phyloP scores from a whole-genome alignment of 805 yeast species.

The Yarrowia divulgata region DNA sequence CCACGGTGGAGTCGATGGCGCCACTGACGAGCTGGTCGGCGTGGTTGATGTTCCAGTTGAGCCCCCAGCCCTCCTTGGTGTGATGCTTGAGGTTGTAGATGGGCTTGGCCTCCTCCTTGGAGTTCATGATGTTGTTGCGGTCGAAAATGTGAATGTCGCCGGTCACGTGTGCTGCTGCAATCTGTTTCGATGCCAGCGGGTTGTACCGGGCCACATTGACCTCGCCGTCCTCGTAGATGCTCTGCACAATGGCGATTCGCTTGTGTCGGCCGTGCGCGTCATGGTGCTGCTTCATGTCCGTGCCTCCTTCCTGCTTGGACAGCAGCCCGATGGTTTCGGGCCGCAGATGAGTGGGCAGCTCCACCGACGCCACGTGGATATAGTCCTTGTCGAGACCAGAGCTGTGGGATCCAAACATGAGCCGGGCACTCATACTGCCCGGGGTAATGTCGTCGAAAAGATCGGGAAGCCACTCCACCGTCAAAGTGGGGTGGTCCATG shows the following conservation, averaged over 20 bases:
- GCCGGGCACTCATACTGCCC: slow-evolving; percentile 50
- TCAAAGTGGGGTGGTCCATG: slow-evolving; percentile 69
- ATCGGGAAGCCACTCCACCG: slow-evolving; percentile 71
- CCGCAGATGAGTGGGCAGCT: slow-evolving; percentile 46
- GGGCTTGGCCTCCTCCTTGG: slow-evolving; percentile 41
- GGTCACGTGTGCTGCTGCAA: slow-evolving; percentile 61
- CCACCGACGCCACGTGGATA: slow-evolving; percentile 53
- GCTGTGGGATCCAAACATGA: slow-evolving; percentile 72
- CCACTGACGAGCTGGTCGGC: slow-evolving; percentile 63
- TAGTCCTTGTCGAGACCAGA: slow-evolving; percentile 61
- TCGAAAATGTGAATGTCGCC: slow-evolving; percentile 51
- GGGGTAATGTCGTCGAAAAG: slow-evolving; percentile 47
- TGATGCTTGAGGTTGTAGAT: slow-evolving; percentile 53
- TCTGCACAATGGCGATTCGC: slow-evolving; percentile 54
- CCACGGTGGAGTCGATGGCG: slow-evolving; percentile 70
- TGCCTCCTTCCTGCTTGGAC: slow-evolving; percentile 15
- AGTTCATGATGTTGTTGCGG: slow-evolving; percentile 40
- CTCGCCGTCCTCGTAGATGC: slow-evolving; percentile 71
- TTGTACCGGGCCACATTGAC: slow-evolving; percentile 67
- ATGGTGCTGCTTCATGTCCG: slow-evolving; percentile 9
- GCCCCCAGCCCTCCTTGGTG: slow-evolving; percentile 69
- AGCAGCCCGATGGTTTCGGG: slow-evolving; percentile 26
- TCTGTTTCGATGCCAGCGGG: slow-evolving; percentile 55
- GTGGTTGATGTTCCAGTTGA: slow-evolving; percentile 66
- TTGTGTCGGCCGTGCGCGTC: slow-evolving; percentile 19